Evolutionary conservation across 805 yeast genomes (phyloP).

Genomic region (Wickerhamiella kazuoi): DNA sequence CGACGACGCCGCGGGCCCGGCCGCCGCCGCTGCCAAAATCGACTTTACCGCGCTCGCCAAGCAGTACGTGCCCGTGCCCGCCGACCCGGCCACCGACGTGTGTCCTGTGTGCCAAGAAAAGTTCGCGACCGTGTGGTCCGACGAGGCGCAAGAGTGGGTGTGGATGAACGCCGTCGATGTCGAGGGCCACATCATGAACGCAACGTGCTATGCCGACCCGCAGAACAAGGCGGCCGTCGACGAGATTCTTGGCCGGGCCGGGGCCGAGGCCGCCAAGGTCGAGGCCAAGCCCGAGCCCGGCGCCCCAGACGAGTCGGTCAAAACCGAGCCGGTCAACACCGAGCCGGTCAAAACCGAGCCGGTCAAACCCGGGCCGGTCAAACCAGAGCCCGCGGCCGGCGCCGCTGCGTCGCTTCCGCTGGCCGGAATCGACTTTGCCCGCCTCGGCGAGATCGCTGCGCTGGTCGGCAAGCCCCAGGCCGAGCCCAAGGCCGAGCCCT

Average conservation of each 20-base stretch:
- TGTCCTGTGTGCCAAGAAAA: slow-evolving; percentile 62
- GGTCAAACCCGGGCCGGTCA: background rate
- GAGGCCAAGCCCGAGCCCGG: background rate
- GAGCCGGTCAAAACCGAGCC: background rate
- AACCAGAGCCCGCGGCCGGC: too few relatives aligned
- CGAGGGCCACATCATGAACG: slow-evolving; percentile 39
- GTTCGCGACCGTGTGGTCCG: slow-evolving; percentile 47
- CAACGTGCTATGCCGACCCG: slow-evolving; percentile 55
- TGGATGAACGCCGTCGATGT: slow-evolving; percentile 49
- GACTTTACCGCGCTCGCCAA: slow-evolving; percentile 16
- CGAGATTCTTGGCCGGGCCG: slow-evolving; percentile 5
- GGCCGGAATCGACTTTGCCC: background rate
- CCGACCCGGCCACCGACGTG: slow-evolving; percentile 38
- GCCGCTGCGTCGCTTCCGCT: too few relatives aligned
- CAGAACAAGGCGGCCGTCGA: slow-evolving; percentile 13
- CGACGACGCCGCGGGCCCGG: slow-evolving; percentile 6
- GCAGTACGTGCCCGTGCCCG: slow-evolving; percentile 47
- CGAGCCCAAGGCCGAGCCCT: too few relatives aligned
- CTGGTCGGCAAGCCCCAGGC: background rate
- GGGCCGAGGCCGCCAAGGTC: too few relatives aligned
- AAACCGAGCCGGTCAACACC: too few relatives aligned
- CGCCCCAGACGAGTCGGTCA: background rate
- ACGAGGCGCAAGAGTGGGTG: slow-evolving; percentile 64
- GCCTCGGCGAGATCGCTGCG: background rate
- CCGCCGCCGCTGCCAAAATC: slow-evolving; percentile 5